These are phyloP conservation scores for Chlorella sp. DNA, from an alignment of 139 green algal species.

Conservation along the genomic window DNA sequence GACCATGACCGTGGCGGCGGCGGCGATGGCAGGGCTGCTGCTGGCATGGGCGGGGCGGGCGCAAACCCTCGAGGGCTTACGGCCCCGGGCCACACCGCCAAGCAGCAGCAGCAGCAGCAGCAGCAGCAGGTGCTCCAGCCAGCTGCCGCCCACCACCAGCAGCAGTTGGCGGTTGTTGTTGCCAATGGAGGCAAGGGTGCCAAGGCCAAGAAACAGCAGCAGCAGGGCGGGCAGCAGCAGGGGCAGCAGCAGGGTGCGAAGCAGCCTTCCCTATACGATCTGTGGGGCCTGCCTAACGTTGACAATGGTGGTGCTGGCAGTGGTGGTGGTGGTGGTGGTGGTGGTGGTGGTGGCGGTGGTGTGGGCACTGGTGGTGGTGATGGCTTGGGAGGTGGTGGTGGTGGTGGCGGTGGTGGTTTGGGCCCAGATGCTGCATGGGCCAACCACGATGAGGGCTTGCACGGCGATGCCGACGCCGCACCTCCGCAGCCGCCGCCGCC, in stretches of 20 bases:
- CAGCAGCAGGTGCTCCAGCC: no score
- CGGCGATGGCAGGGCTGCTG: no score
- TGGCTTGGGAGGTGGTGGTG: background rate
- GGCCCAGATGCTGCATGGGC: background rate
- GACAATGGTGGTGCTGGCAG: background rate
- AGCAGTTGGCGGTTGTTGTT: background rate
- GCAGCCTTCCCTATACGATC: background rate
- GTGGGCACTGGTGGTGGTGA: background rate
- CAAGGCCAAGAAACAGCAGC: background rate
- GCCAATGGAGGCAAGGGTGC: background rate
- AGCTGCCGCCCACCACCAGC: no score
- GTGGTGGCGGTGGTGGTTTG: background rate
- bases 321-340: background rate
- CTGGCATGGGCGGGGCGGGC: no score
- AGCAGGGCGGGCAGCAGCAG: background rate
- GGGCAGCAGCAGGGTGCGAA: background rate
- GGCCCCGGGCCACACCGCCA: no score
- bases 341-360: background rate
- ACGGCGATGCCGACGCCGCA: no score
- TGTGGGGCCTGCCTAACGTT: background rate
- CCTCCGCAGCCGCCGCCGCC: no score
- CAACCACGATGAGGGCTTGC: no score
- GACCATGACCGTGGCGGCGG: no score
- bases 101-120: no score
- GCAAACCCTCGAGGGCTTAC: no score